A percentile compares a stretch with the other conserved stretches of the same genome.
Evolutionary conservation across 2,329 filamentous ascomycete genomes (phyloP).

Genomic region (Penicillium sp.): DNA sequence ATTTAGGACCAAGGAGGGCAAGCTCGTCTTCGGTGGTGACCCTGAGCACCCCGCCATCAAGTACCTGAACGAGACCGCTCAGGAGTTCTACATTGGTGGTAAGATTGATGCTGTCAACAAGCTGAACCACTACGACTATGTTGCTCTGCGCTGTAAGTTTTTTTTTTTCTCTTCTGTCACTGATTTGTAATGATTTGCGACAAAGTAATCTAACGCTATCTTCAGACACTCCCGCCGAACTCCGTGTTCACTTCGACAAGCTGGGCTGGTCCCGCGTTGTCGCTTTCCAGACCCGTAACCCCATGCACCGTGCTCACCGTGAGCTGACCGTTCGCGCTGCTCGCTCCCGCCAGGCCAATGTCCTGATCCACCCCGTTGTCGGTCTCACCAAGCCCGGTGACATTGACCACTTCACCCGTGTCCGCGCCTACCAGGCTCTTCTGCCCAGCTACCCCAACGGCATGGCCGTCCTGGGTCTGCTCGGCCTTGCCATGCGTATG

Average conservation of each 20-base stretch:
- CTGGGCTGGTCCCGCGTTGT: conserved; percentile 97
- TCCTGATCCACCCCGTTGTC: conserved; percentile 97
- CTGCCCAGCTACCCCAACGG: conserved; percentile 97
- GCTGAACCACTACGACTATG: conserved; percentile 98
- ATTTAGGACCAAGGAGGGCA: conserved; percentile 77
- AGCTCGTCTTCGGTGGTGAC: conserved; percentile 91
- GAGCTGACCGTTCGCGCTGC: conserved; percentile 97
- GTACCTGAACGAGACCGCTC: conserved; percentile 77
- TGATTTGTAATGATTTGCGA: neutral
- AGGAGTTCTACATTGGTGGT: conserved; percentile 91
- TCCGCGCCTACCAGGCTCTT: conserved; percentile 96
- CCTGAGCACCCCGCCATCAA: conserved; percentile 89
- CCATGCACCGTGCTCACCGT: conserved; percentile 98
- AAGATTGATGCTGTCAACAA: conserved; percentile 95
- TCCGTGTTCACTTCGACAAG: conserved; percentile 97
- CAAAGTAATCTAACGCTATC: neutral
- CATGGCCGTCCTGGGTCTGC: conserved; percentile 94
- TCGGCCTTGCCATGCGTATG: conserved; percentile 98
- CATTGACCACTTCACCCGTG: conserved; percentile 99
- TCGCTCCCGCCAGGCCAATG: conserved; percentile 93
- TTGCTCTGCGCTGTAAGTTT: conserved; percentile 81
- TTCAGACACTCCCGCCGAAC: conserved; percentile 84
- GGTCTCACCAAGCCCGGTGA: conserved; percentile 98
- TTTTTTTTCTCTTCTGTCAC: conserved; percentile 8
- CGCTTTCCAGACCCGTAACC: conserved; percentile 98